phyloP scores from a whole-genome alignment of 257 asterid genomes.

The Solanum ossicruentum region DNA sequence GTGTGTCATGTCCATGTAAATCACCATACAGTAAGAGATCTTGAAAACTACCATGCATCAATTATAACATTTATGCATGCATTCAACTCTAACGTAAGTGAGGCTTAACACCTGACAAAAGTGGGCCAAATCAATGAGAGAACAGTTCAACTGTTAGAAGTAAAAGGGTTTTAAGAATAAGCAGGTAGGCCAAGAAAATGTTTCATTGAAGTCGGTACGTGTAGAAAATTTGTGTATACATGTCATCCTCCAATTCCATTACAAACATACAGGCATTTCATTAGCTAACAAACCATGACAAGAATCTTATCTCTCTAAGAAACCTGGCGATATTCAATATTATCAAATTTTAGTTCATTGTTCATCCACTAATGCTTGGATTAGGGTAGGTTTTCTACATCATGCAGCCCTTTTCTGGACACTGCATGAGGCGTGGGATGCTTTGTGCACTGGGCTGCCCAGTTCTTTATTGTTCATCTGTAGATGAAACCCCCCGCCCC shows the following conservation, averaged over 20 bases:
- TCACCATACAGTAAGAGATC: neutral
- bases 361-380: neutral
- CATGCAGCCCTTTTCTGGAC: neutral
- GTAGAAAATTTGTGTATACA: neutral
- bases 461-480: neutral
- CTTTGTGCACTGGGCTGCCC: neutral
- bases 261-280: neutral
- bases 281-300: neutral
- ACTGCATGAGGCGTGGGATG: neutral
- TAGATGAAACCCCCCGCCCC: neutral
- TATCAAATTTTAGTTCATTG: neutral
- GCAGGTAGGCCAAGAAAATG: neutral
- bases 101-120: neutral
- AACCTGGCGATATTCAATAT: neutral
- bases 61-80: neutral
- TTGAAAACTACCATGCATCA: neutral
- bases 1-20: neutral
- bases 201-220: neutral
- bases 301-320: neutral
- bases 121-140: neutral
- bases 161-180: neutral
- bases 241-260: neutral
- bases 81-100: neutral
- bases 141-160: neutral
- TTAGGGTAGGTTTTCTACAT: neutral